phyloP scores from a whole-genome alignment of 2,329 filamentous ascomycete species.

The Aspergillus latus region DNA sequence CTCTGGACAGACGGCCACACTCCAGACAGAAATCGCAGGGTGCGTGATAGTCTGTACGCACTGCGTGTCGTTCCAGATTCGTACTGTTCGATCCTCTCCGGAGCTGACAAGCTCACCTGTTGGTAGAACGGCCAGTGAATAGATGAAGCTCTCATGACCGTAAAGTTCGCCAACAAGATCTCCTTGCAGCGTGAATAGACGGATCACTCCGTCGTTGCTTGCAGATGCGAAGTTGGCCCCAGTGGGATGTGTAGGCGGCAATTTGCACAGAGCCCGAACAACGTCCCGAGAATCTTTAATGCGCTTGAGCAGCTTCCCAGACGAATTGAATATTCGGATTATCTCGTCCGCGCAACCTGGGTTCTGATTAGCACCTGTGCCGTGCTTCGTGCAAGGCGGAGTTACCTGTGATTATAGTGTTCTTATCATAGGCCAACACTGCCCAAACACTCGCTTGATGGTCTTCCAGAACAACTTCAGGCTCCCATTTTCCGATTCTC shows the following conservation, averaged over 20 bases:
- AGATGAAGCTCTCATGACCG: slow-evolving; percentile 94
- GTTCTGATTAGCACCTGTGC: slow-evolving; percentile 18
- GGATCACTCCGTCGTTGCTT: slow-evolving; percentile 85
- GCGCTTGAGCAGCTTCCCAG: slow-evolving; percentile 63
- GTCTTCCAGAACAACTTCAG: slow-evolving; percentile 67
- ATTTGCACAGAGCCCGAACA: slow-evolving; percentile 80
- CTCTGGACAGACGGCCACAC: slow-evolving; percentile 75
- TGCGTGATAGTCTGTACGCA: slow-evolving; percentile 96
- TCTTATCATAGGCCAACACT: slow-evolving; percentile 78
- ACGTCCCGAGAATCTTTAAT: slow-evolving; percentile 75
- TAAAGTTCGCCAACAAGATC: slow-evolving; percentile 72
- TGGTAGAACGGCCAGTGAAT: slow-evolving; percentile 74
- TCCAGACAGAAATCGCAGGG: slow-evolving; percentile 95
- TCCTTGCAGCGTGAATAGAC: slow-evolving; percentile 82
- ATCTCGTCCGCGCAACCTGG: slow-evolving; percentile 80
- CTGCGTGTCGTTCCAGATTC: slow-evolving; percentile 78
- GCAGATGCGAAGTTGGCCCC: slow-evolving; percentile 93
- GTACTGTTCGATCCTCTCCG: slow-evolving; percentile 89
- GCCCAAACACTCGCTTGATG: slow-evolving; percentile 86
- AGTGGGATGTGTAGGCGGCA: slow-evolving; percentile 73
- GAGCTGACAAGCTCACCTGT: slow-evolving; percentile 87
- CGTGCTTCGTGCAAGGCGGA: neutral
- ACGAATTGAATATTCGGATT: slow-evolving; percentile 75
- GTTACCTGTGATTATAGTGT: slow-evolving; percentile 72
- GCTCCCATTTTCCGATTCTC: slow-evolving; percentile 82